phyloP scores from a whole-genome alignment of 257 asterid genomes.

The Datura wrightii region DNA sequence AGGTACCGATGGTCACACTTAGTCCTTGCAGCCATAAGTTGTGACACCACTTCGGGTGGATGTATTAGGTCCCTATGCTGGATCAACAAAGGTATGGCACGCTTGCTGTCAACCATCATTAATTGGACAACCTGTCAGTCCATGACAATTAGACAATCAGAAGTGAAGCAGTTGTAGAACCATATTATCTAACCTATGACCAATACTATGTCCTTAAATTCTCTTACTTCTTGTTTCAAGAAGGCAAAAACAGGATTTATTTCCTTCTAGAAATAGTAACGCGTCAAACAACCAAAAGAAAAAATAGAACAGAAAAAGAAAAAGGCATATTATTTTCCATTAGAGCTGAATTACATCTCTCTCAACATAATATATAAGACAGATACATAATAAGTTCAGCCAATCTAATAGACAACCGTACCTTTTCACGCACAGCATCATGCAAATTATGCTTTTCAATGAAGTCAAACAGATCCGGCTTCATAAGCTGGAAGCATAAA shows the following conservation, averaged over 20 bases:
- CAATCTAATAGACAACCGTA: constrained; percentile 32
- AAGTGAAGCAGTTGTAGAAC: neutral
- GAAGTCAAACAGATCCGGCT: constrained; percentile 87
- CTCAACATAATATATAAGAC: constrained; percentile 1
- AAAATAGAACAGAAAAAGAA: neutral
- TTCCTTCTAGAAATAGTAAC: neutral
- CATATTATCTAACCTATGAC: constrained; percentile 19
- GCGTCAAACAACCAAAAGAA: neutral
- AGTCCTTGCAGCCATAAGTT: constrained; percentile 71
- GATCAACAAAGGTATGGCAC: constrained; percentile 77
- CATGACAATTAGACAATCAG: constrained; percentile 31
- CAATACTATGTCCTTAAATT: constrained; percentile 5
- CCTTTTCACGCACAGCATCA: constrained; percentile 87
- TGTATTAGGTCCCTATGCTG: constrained; percentile 73
- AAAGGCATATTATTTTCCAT: constrained; percentile 10
- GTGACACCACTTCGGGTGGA: constrained; percentile 89
- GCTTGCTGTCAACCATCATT: constrained; percentile 91
- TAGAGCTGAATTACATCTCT: constrained; percentile 20
- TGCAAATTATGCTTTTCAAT: constrained; percentile 91
- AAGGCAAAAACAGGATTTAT: constrained; percentile 12
- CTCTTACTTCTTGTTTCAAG: constrained; percentile 10
- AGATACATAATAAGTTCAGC: neutral
- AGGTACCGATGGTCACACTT: constrained; percentile 67
- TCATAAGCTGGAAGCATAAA: constrained; percentile 75
- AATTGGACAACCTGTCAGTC: constrained; percentile 88